Evolutionary conservation across 208 protist genomes (phyloP).

Genomic region (Herpetomonas tarakana): DNA sequence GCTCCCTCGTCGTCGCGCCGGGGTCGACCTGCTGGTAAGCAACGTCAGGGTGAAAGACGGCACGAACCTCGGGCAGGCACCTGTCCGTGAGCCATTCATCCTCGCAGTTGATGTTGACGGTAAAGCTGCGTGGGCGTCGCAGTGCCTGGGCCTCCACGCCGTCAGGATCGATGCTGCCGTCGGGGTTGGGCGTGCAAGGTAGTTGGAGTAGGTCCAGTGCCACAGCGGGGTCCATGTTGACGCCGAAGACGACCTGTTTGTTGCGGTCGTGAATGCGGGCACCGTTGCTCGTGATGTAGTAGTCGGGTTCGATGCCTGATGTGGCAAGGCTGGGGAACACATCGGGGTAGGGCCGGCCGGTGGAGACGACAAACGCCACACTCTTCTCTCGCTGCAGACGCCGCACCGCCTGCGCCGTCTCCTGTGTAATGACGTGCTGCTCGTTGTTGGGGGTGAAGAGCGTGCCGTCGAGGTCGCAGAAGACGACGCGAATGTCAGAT

Average conservation of each 20-base stretch:
- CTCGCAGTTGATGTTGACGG: slow-evolving; percentile 28
- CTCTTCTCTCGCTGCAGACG: slow-evolving; percentile 10
- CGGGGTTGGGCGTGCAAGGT: not conserved
- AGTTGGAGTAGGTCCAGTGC: slow-evolving; percentile 13
- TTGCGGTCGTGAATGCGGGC: slow-evolving; percentile 23
- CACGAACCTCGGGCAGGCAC: slow-evolving; percentile 7
- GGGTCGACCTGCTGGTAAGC: slow-evolving; percentile 18
- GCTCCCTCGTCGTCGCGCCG: not conserved
- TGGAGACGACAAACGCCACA: slow-evolving; percentile 25
- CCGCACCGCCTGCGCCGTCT: slow-evolving; percentile 26
- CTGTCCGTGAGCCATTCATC: slow-evolving; percentile 31
- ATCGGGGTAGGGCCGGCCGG: slow-evolving; percentile 29
- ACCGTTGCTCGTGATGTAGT: slow-evolving; percentile 46
- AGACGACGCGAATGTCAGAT: slow-evolving; percentile 20
- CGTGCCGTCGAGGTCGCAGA: slow-evolving; percentile 74
- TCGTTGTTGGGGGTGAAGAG: slow-evolving; percentile 32
- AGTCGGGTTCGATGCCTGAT: slow-evolving; percentile 24
- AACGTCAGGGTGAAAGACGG: slow-evolving; percentile 12
- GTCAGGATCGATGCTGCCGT: slow-evolving; percentile 4
- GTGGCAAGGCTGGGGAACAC: slow-evolving; percentile 24
- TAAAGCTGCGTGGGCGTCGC: slow-evolving; percentile 7
- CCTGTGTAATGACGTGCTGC: slow-evolving; percentile 24
- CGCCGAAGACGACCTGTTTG: slow-evolving; percentile 7
- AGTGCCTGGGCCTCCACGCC: slow-evolving; percentile 2
- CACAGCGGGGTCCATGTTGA: slow-evolving; percentile 16